Conservation (phyloP, 345 rosid genomes). For the Stellera chamaejasme region DNA sequence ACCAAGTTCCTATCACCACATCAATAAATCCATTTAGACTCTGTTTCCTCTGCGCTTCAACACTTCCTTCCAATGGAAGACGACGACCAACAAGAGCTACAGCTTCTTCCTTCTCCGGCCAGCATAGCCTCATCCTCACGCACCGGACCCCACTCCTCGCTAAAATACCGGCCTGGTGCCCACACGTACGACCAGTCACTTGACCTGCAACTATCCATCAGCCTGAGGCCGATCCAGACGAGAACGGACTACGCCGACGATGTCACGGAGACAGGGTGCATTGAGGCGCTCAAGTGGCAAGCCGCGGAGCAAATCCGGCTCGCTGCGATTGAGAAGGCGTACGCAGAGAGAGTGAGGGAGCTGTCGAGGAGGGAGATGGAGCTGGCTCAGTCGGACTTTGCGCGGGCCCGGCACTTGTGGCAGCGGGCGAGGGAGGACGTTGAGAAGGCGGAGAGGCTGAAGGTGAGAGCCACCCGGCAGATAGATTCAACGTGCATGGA, state of each 20-base stretch:
- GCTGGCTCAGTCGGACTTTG: conserved; percentile 85
- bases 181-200: conserved; percentile 41
- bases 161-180: conserved; percentile 12
- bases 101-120: conserved; percentile 64
- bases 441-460: conserved; percentile 73
- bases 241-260: conserved; percentile 18
- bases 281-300: conserved; percentile 81
- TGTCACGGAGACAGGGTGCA: conserved; percentile 21
- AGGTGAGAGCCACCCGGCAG: conserved; percentile 60
- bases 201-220: conserved; percentile 86
- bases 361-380: conserved; percentile 87
- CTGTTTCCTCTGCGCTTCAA: not conserved
- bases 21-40: conserved; percentile 6
- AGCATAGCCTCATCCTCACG: conserved; percentile 28
- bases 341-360: conserved; percentile 93
- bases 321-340: conserved; percentile 80
- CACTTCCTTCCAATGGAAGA: conserved; percentile 29
- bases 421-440: conserved; percentile 81
- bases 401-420: conserved; percentile 82
- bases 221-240: conserved; percentile 45
- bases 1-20: conserved; percentile 14
- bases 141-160: conserved; percentile 13
- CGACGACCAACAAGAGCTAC: conserved; percentile 62
- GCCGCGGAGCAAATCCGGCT: conserved; percentile 84
- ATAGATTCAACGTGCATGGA: conserved; percentile 76